These are phyloP conservation scores for Linderina pennispora DNA, from an alignment of 192 early-diverging fungal genomes.

Conservation along the genomic window DNA sequence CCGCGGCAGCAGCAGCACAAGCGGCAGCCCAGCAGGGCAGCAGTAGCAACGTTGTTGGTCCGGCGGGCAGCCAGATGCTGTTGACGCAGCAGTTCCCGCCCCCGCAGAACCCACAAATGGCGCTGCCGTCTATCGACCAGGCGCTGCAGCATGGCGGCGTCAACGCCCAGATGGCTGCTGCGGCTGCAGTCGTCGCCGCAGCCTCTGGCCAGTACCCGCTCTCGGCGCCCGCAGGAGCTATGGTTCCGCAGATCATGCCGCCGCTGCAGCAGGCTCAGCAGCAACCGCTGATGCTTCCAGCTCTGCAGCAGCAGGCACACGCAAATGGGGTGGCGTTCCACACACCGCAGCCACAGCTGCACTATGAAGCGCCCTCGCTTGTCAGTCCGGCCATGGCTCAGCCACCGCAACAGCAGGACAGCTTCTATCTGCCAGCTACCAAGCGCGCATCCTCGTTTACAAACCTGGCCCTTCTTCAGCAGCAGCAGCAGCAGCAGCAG, in stretches of 20 bases:
- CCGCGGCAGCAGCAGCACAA: slow-evolving; percentile 13
- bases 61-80: slow-evolving; percentile 28
- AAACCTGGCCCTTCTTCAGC: slow-evolving; percentile 20
- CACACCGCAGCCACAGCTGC: not conserved
- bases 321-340: too few relatives aligned
- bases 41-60: not conserved
- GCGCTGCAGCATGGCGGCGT: slow-evolving; percentile 34
- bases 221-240: slow-evolving; percentile 2
- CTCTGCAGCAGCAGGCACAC: too few relatives aligned
- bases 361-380: too few relatives aligned
- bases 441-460: slow-evolving; percentile 31
- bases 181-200: slow-evolving; percentile 19
- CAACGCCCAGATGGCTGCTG: slow-evolving; percentile 13
- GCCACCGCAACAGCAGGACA: slow-evolving; percentile 10
- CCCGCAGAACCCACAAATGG: not conserved
- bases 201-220: slow-evolving; percentile 18
- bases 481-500: slow-evolving; percentile 2
- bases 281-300: slow-evolving; percentile 15
- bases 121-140: slow-evolving; percentile 29
- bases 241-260: not conserved
- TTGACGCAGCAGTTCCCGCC: slow-evolving; percentile 37
- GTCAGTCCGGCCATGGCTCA: too few relatives aligned
- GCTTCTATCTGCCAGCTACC: slow-evolving; percentile 8
- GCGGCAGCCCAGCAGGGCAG: slow-evolving; percentile 14
- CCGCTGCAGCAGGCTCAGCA: slow-evolving; percentile 9